Evolutionary conservation across 1,139 yeast species (phyloP), one percentile per base, ranked within the genome.

Genomic region (Taphrina deformans): DNA sequence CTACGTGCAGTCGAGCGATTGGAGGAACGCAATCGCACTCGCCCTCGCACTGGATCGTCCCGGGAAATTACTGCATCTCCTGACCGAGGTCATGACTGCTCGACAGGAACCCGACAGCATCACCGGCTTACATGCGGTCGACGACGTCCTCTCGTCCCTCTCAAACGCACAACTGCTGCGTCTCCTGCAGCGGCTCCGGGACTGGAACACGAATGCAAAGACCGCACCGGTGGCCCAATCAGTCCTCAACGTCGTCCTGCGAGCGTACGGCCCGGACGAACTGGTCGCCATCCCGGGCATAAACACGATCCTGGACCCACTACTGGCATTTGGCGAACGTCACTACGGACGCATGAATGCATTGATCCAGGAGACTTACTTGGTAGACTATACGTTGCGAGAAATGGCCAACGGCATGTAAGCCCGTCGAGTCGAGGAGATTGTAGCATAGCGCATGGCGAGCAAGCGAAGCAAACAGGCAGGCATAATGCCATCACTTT

Each of bases 131-230:
- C 73, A 73, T 40, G 82, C 82, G 58, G 81, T 93, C 59, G 97
- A 90, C 72, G 75, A 79, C 6, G 83, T 87, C n/a, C 82, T 93
- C 53, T 78, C 80, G 6, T 75, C 76, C 21, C 80, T 93, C 65
- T 82, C 80, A 40, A 78, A 83, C 48, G 88, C 85, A 0, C 89
- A 88, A 71, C 76, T 91, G 51, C 71, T 81, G 46, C 74, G 78
- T 21, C 76, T 93, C 40, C 82, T 93, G 74, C 83, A 83, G 71
- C 85, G 96, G 72, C 80, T 91, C 38, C 83, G 97, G 71, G 96
- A 91, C 73, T 93, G 99, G 99, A 93, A 95, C 75, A 86, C 95
- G 62, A 93, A 91, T 74, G 88, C 90, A 65, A 85, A 86, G 72
- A 86, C 89, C 52, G 89, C 89, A 72, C 85, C 83, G 65, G 82